These are phyloP conservation scores for Colletotrichum sp. DNA, from an alignment of 2,329 filamentous ascomycete species.

Conservation along the genomic window DNA sequence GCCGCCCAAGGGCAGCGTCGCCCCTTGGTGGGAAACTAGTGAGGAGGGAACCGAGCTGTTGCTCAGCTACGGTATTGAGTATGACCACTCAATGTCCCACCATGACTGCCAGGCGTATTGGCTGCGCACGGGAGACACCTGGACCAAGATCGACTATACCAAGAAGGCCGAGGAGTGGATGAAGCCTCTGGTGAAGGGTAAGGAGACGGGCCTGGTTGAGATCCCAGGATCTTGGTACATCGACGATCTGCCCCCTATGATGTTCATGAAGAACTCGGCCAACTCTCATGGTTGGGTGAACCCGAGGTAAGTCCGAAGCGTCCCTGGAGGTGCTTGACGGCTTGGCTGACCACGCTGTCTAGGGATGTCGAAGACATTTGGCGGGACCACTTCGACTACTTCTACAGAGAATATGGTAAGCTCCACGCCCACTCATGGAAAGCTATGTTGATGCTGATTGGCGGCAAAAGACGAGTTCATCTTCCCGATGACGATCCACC, in stretches of 20 bases:
- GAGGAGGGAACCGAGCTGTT: slow-evolving; percentile 71
- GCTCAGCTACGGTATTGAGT: slow-evolving; percentile 71
- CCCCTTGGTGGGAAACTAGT: slow-evolving; percentile 76
- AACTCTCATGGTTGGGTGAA: slow-evolving; percentile 68
- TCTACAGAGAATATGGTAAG: slow-evolving; percentile 68
- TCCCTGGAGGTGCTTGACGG: rapidly evolving
- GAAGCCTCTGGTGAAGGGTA: slow-evolving; percentile 65
- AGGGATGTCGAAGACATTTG: slow-evolving; percentile 67
- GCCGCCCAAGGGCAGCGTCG: slow-evolving; percentile 73
- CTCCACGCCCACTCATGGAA: rapidly evolving
- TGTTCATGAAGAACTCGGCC: slow-evolving; percentile 71
- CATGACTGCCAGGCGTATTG: slow-evolving; percentile 70
- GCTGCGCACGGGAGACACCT: slow-evolving; percentile 66
- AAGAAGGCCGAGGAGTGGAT: slow-evolving; percentile 69
- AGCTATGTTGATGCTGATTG: not conserved
- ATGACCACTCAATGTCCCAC: slow-evolving; percentile 71
- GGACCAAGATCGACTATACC: slow-evolving; percentile 71
- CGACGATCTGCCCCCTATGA: slow-evolving; percentile 70
- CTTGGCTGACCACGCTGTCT: rapidly evolving
- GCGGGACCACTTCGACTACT: slow-evolving; percentile 74
- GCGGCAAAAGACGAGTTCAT: slow-evolving; percentile 66
- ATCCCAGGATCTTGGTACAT: slow-evolving; percentile 70
- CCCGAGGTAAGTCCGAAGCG: slow-evolving; percentile 32
- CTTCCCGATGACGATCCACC: slow-evolving; percentile 80
- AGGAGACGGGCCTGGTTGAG: slow-evolving; percentile 68